phyloP scores from a whole-genome alignment of 345 rosid species.

The Brassica incana region DNA sequence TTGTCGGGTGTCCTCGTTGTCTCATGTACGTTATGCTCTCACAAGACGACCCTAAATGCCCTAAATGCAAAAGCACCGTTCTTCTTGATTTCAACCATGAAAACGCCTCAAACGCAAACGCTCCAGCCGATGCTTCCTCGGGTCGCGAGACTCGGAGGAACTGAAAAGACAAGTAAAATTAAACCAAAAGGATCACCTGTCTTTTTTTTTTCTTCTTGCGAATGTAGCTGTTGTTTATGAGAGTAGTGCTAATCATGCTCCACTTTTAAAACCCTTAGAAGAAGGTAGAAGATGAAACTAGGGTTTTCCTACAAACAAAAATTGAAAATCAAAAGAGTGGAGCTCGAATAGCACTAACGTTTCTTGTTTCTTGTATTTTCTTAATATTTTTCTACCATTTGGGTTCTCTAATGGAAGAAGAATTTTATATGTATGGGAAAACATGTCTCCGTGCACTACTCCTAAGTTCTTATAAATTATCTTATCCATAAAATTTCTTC shows the following conservation, averaged over 20 bases:
- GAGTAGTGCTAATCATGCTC: slow-evolving; percentile 69
- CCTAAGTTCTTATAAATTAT: not conserved
- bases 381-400: slow-evolving; percentile 35
- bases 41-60: slow-evolving; percentile 78
- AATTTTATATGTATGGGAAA: slow-evolving; percentile 30
- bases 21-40: slow-evolving; percentile 94
- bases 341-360: slow-evolving; percentile 57
- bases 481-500: not conserved
- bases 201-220: not conserved
- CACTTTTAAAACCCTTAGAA: slow-evolving; percentile 38
- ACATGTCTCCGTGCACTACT: slow-evolving; percentile 28
- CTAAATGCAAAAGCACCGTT: slow-evolving; percentile 87
- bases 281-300: slow-evolving; percentile 33
- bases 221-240: slow-evolving; percentile 29
- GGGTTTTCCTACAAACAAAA: slow-evolving; percentile 19
- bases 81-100: slow-evolving; percentile 76
- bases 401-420: slow-evolving; percentile 41
- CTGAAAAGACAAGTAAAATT: slow-evolving; percentile 43
- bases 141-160: slow-evolving; percentile 37
- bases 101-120: slow-evolving; percentile 36
- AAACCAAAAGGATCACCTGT: not conserved
- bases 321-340: slow-evolving; percentile 37
- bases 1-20: slow-evolving; percentile 91
- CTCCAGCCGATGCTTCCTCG: slow-evolving; percentile 23
- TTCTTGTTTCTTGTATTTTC: slow-evolving; percentile 17